These are phyloP conservation scores for Kodamaea restingae DNA, from an alignment of 805 yeast genomes.

Conservation along the genomic window DNA sequence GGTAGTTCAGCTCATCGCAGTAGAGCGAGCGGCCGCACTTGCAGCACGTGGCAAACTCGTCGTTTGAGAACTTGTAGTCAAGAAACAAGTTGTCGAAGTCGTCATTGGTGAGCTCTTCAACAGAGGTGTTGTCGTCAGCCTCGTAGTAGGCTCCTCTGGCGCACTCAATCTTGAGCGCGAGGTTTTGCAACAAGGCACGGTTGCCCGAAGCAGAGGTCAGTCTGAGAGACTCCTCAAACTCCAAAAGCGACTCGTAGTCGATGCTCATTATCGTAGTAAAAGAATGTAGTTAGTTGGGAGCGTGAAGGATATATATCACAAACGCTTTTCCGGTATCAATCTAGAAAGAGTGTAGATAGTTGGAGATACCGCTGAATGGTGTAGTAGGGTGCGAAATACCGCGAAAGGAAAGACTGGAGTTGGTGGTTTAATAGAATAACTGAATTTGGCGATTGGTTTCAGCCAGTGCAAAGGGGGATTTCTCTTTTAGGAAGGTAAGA, in stretches of 20 bases:
- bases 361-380: constrained; percentile 4
- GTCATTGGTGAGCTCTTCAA: constrained; percentile 12
- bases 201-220: constrained; percentile 14
- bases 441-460: not conserved
- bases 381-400: not conserved
- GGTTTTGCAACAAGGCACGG: constrained; percentile 19
- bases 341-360: constrained; percentile 11
- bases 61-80: constrained; percentile 21
- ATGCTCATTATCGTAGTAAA: constrained; percentile 5
- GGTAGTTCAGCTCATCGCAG: constrained; percentile 8
- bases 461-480: not conserved
- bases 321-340: not conserved
- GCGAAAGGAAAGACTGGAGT: constrained; percentile 6
- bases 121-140: constrained; percentile 9
- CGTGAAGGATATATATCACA: not conserved
- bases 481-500: not conserved
- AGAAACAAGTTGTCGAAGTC: constrained; percentile 15
- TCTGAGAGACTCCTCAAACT: constrained; percentile 33
- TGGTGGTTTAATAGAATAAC: constrained; percentile 3
- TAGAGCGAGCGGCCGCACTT: constrained; percentile 25
- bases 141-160: constrained; percentile 14
- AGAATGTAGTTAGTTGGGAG: constrained; percentile 3
- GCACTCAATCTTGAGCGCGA: constrained; percentile 26
- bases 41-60: constrained; percentile 31
- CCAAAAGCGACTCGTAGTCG: constrained; percentile 27